Base-by-base conservation (phyloP, 257 asterid species). In the Apocynum venetum region DNA sequence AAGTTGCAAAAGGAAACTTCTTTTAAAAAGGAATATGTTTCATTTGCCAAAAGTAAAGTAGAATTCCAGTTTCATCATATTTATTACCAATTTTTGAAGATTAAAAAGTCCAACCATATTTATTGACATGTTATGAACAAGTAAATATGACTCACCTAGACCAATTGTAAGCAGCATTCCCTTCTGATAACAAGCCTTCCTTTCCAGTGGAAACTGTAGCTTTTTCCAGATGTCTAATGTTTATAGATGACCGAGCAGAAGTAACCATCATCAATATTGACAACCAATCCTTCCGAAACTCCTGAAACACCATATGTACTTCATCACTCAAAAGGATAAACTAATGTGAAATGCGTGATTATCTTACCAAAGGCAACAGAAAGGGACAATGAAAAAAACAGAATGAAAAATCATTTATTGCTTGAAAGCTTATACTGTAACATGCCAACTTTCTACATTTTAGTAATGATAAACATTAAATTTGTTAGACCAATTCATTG, bases 151-250 rank as follows among this genome's bases (percentile, higher is more conserved):
- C 46, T 86, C 78, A 96, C 99, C 99, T 90, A 81, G 98, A 96
- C 99, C 99, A 96, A 88, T 91, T 93, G 85, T 93, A 91, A 73
- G 99, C 95, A 82, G 97, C 86, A 89, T 93, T 96, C 80, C 99
- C 99, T 90, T 96, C 99, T 31, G 98, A 93, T 61, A 96, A 83
- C 76, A 93, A 82, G 43, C 99, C 99, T 87, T 93, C 99, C 89
- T 96, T 96, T 79, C 99, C 99, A 2, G 98, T 93, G 71, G 99
- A 96, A 73, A 96, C 96, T 19, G 99, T 96, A 81, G 99, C 99
- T 82, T 96, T 96, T 76, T 96, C 98, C 89, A 96, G 87, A 86
- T 96, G 99, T 80, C 98, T 90, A 78, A 96, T 93, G 83, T 91
- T 96, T 78, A 93, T 93, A 40, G 98, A 91, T 72, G 99, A 96